These are phyloP conservation scores for Dunaliella salina DNA, from an alignment of 163 green algal genomes.

Conservation along the genomic window DNA sequence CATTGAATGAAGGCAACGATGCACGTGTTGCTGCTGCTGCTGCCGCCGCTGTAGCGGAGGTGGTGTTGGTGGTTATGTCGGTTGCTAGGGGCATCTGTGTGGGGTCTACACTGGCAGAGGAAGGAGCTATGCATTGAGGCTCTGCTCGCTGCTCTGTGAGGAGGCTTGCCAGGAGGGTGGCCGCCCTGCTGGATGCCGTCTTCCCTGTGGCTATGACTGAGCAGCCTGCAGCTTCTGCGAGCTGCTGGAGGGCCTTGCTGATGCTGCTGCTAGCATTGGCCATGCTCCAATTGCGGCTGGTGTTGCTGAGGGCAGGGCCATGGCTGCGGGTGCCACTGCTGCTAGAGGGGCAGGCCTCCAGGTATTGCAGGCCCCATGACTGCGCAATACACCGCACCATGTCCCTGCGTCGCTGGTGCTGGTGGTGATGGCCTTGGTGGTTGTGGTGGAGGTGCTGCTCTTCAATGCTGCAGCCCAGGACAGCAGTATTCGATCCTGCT, in stretches of 20 bases:
- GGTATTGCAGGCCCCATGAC: neutral
- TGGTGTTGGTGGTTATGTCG: neutral
- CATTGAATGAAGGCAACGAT: neutral
- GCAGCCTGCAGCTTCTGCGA: neutral
- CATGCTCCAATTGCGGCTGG: neutral
- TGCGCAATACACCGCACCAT: neutral
- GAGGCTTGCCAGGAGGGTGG: neutral
- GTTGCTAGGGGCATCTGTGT: too few species aligned
- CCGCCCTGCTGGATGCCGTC: neutral
- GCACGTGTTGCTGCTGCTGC: neutral
- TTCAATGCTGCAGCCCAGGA: too few species aligned
- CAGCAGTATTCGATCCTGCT: too few species aligned
- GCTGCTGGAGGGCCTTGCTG: neutral
- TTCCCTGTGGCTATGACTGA: neutral
- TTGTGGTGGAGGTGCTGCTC: neutral
- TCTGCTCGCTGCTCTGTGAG: neutral
- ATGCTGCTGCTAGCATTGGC: neutral
- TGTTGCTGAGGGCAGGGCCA: neutral
- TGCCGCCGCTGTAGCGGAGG: neutral
- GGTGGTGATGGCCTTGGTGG: too few species aligned
- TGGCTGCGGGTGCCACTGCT: too few species aligned
- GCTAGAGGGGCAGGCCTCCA: neutral
- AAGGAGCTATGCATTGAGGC: too few species aligned
- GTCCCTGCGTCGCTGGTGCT: neutral
- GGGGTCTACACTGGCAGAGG: too few species aligned